Percentiles rank a stretch among this genome's conserved stretches.
Conservation (phyloP, 352 stramenopile species). For the Phytophthora quininea region DNA sequence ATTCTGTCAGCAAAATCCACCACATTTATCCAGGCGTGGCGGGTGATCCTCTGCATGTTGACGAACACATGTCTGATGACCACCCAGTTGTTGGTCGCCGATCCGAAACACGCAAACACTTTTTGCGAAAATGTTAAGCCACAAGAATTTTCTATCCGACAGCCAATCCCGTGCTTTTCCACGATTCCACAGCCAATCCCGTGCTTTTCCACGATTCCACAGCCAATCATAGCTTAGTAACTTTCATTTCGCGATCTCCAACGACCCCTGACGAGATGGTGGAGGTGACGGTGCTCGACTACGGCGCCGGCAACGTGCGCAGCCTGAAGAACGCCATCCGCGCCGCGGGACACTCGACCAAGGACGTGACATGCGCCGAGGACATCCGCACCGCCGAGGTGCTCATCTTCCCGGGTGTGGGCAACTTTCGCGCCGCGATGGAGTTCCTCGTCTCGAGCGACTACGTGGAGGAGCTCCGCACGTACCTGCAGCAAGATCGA, state of each 20-base stretch:
- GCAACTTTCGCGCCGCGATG: slow-evolving; percentile 91
- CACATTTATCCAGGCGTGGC: too few species aligned
- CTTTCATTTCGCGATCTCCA: background rate
- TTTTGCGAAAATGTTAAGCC: background rate
- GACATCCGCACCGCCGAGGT: slow-evolving; percentile 91
- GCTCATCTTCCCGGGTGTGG: slow-evolving; percentile 89
- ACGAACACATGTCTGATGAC: background rate
- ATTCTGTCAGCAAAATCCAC: too few species aligned
- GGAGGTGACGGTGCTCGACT: slow-evolving; percentile 94
- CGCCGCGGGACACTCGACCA: slow-evolving; percentile 87
- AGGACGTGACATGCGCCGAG: slow-evolving; percentile 86
- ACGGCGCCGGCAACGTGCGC: slow-evolving; percentile 98
- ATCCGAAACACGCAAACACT: background rate
- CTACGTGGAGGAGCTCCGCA: slow-evolving; percentile 89
- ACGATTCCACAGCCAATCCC: too few species aligned
- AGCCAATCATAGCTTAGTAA: too few species aligned
- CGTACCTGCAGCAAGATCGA: slow-evolving; percentile 86
- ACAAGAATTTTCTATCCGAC: slow-evolving; percentile 4
- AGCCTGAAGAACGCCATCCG: slow-evolving; percentile 97
- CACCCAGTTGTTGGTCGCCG: background rate
- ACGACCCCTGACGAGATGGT: slow-evolving; percentile 44
- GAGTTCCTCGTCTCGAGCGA: slow-evolving; percentile 89
- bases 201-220: too few species aligned
- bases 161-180: too few species aligned
- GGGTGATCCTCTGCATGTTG: too few species aligned